A percentile compares a stretch with the other conserved stretches of the same genome.
Evolutionary conservation across 2,329 filamentous ascomycete species (phyloP).

Genomic region (Teratosphaeria zuluensis): DNA sequence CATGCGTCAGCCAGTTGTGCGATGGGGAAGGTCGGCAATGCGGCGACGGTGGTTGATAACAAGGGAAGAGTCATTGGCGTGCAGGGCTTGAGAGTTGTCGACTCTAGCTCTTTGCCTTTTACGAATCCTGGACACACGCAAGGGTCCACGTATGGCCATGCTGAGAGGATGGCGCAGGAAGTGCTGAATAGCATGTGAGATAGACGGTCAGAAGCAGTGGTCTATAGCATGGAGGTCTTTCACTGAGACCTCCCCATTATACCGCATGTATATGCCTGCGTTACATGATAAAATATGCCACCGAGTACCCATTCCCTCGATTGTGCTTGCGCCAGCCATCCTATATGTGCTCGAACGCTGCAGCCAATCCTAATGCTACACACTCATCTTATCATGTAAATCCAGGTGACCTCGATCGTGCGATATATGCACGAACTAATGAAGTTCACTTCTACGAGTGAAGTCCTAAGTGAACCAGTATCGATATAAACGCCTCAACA

Average conservation of each 20-base stretch:
- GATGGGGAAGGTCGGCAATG: background rate
- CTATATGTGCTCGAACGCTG: background rate
- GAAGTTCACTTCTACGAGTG: background rate
- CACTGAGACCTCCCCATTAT: too few relatives aligned
- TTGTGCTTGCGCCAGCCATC: background rate
- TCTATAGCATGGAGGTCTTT: too few relatives aligned
- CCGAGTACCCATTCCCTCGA: background rate
- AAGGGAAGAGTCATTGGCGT: conserved; percentile 8
- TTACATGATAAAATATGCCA: background rate
- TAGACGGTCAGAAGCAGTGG: background rate
- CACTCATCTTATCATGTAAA: background rate
- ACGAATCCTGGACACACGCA: background rate
- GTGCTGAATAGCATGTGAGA: background rate
- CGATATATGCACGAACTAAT: too few relatives aligned
- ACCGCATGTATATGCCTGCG: background rate
- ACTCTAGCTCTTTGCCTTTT: conserved; percentile 8
- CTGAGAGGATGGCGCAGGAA: background rate
- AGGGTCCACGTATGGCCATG: background rate
- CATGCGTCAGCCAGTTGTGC: conserved; percentile 3
- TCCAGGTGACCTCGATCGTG: background rate
- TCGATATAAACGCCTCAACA: background rate
- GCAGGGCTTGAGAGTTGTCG: conserved; percentile 9
- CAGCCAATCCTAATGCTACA: background rate
- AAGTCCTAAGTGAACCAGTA: background rate
- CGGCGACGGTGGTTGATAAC: conserved; percentile 6